These are phyloP conservation scores for Grosmannia clavigera DNA, from an alignment of 2,329 filamentous ascomycete genomes.

Conservation along the genomic window DNA sequence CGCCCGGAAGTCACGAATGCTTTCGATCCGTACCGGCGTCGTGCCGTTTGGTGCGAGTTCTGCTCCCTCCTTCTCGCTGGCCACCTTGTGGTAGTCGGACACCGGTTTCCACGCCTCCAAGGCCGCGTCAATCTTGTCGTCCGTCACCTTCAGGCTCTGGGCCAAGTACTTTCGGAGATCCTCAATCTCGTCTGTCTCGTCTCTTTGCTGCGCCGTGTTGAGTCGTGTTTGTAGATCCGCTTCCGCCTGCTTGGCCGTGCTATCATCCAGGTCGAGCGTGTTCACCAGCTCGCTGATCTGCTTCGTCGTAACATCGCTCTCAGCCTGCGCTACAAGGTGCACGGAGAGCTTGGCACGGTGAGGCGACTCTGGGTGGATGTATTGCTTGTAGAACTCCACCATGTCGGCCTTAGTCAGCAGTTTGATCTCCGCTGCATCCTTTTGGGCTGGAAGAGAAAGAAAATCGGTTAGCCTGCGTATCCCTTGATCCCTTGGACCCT, in stretches of 20 bases:
- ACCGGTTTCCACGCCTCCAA: slow-evolving; percentile 24
- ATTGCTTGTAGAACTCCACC: slow-evolving; percentile 62
- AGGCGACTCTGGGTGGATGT: slow-evolving; percentile 62
- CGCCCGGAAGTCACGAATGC: slow-evolving; percentile 72
- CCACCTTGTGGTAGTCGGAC: slow-evolving; percentile 14
- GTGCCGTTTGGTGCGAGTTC: slow-evolving; percentile 32
- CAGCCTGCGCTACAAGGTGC: slow-evolving; percentile 65
- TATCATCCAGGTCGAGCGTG: slow-evolving; percentile 20
- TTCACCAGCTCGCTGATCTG: slow-evolving; percentile 29
- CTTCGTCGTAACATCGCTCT: slow-evolving; percentile 29
- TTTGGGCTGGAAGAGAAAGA: slow-evolving; percentile 41
- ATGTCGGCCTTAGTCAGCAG: slow-evolving; percentile 68
- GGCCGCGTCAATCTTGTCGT: slow-evolving; percentile 34
- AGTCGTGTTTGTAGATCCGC: slow-evolving; percentile 22
- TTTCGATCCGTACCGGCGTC: slow-evolving; percentile 53
- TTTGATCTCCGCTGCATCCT: slow-evolving; percentile 65
- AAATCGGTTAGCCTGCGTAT: background rate
- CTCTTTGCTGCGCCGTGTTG: slow-evolving; percentile 19
- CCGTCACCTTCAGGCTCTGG: slow-evolving; percentile 30
- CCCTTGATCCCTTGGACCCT: background rate
- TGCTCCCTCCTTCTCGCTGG: slow-evolving; percentile 16
- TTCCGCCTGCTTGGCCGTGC: slow-evolving; percentile 18
- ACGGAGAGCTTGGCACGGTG: slow-evolving; percentile 72
- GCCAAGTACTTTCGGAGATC: slow-evolving; percentile 38
- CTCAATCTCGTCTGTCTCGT: slow-evolving; percentile 36